phyloP scores from a whole-genome alignment of 768 basidiomycete genomes.

The Rhodotorula kratochvilovae region DNA sequence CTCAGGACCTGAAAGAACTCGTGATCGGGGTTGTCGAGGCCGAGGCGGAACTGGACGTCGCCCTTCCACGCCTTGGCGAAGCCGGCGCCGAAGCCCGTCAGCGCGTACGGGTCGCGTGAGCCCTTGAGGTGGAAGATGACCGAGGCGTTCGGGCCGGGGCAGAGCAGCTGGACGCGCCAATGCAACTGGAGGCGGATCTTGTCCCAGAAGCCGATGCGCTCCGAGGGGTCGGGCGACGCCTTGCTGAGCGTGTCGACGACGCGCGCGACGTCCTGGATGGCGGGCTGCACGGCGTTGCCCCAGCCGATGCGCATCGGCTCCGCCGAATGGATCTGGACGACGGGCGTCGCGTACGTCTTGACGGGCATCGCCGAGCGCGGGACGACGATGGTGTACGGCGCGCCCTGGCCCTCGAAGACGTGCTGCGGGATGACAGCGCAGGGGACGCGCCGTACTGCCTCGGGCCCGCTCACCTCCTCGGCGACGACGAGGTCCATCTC shows the following conservation, averaged over 20 bases:
- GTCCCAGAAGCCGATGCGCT: constrained; percentile 88
- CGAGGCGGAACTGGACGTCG: constrained; percentile 65
- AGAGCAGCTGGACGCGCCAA: constrained; percentile 67
- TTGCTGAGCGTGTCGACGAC: constrained; percentile 75
- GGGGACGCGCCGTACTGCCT: constrained; percentile 49
- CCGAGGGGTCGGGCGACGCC: constrained; percentile 72
- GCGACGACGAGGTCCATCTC: constrained; percentile 75
- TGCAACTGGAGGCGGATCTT: constrained; percentile 83
- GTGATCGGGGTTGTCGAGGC: constrained; percentile 62
- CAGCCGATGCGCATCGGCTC: constrained; percentile 72
- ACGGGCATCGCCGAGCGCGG: constrained; percentile 94
- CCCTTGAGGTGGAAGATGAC: constrained; percentile 84
- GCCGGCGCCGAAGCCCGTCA: constrained; percentile 70
- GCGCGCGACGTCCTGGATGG: constrained; percentile 78
- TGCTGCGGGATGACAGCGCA: constrained; percentile 64
- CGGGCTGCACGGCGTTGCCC: constrained; percentile 81
- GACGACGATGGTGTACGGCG: constrained; percentile 50
- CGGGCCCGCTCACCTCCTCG: constrained; percentile 66
- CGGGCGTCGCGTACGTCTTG: constrained; percentile 79
- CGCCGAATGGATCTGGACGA: constrained; percentile 62
- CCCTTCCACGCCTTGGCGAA: constrained; percentile 83
- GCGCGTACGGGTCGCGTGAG: constrained; percentile 70
- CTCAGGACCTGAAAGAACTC: constrained; percentile 80
- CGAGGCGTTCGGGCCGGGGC: constrained; percentile 56
- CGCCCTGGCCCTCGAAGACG: constrained; percentile 50